phyloP scores from a whole-genome alignment of 106 monocot species.

The Apostasia ramifera region DNA sequence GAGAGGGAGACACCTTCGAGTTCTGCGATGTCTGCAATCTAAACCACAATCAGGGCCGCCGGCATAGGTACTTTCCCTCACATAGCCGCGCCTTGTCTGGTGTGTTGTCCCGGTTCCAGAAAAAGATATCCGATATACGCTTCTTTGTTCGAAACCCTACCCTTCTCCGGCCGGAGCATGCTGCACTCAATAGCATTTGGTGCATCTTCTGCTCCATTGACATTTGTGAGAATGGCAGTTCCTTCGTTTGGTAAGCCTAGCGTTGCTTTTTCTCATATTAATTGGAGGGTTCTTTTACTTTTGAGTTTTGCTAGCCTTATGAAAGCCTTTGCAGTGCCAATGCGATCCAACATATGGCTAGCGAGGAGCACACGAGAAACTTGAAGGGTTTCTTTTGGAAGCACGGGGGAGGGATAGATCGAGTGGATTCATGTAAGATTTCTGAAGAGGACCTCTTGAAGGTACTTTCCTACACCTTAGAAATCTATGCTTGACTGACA shows the following conservation, averaged over 20 bases:
- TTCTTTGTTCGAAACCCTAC: slow-evolving; percentile 43
- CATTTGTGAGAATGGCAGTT: slow-evolving; percentile 32
- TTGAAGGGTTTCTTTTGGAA: slow-evolving; percentile 70
- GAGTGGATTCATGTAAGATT: slow-evolving; percentile 50
- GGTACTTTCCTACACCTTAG: slow-evolving; percentile 22
- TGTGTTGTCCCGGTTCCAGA: slow-evolving; percentile 54
- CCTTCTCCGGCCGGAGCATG: slow-evolving; percentile 27
- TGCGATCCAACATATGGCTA: slow-evolving; percentile 61
- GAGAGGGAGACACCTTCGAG: slow-evolving; percentile 28
- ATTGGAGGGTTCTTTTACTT: not conserved
- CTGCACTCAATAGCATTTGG: slow-evolving; percentile 46
- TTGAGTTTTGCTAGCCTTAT: not conserved
- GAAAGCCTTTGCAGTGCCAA: slow-evolving; percentile 30
- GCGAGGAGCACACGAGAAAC: slow-evolving; percentile 50
- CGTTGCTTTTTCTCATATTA: not conserved
- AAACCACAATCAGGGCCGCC: slow-evolving; percentile 83
- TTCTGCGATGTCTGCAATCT: slow-evolving; percentile 79
- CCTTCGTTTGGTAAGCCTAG: slow-evolving; percentile 47
- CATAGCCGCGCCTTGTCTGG: slow-evolving; percentile 47
- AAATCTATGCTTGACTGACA: too few species aligned
- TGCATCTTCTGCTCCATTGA: slow-evolving; percentile 74
- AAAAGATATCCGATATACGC: slow-evolving; percentile 42
- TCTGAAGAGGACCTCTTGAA: slow-evolving; percentile 55
- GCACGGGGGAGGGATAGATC: slow-evolving; percentile 64
- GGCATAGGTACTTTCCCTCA: slow-evolving; percentile 62